A percentile compares a stretch with the other conserved stretches of the same genome.
Evolutionary conservation across 2,329 filamentous ascomycete genomes (phyloP).

Genomic region (Botrytis elliptica): DNA sequence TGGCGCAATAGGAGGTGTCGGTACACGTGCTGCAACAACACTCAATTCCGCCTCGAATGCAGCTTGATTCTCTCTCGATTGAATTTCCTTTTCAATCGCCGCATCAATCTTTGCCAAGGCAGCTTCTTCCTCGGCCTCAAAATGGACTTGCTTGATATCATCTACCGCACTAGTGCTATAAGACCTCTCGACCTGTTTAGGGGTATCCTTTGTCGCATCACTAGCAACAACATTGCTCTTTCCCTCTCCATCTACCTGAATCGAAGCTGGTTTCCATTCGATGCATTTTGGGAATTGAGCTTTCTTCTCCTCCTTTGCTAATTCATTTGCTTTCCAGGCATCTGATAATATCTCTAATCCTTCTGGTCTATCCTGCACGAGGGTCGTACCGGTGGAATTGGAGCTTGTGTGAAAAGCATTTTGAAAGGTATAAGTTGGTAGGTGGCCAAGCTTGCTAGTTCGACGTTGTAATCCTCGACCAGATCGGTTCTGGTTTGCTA

Average conservation of each 20-base stretch:
- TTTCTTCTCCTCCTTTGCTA: slow-evolving; percentile 84
- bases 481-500: slow-evolving; percentile 66
- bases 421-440: slow-evolving; percentile 64
- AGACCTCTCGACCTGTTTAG: slow-evolving; percentile 33
- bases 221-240: slow-evolving; percentile 25
- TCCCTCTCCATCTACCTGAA: slow-evolving; percentile 33
- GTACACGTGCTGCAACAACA: slow-evolving; percentile 36
- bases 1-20: slow-evolving; percentile 33
- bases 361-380: slow-evolving; percentile 57
- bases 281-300: slow-evolving; percentile 86
- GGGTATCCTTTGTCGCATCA: slow-evolving; percentile 19
- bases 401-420: slow-evolving; percentile 66
- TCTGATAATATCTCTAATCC: slow-evolving; percentile 87
- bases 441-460: slow-evolving; percentile 47
- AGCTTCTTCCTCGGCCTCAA: slow-evolving; percentile 50
- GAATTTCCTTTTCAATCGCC: slow-evolving; percentile 75
- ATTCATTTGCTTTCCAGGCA: slow-evolving; percentile 74
- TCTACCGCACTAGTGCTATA: slow-evolving; percentile 36
- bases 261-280: slow-evolving; percentile 72
- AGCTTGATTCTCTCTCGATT: slow-evolving; percentile 46
- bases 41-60: slow-evolving; percentile 39
- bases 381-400: slow-evolving; percentile 42
- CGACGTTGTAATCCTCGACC: slow-evolving; percentile 59
- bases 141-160: slow-evolving; percentile 36
- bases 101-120: slow-evolving; percentile 82